phyloP scores from a whole-genome alignment of 495 filamentous ascomycete species.

The Aspergillus leporis region DNA sequence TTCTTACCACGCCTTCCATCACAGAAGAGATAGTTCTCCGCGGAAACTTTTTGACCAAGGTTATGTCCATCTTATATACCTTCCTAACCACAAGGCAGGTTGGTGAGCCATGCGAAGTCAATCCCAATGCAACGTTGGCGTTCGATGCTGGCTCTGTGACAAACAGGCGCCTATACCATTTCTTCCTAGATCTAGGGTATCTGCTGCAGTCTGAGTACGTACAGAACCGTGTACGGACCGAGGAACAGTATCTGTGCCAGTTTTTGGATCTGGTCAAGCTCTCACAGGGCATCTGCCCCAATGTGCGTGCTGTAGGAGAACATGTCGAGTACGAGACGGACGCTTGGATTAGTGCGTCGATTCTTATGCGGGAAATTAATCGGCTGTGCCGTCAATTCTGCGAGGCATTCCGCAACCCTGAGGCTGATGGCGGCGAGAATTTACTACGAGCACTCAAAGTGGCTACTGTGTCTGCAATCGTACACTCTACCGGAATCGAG shows the following conservation, averaged over 20 bases:
- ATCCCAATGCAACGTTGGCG: constrained; percentile 77
- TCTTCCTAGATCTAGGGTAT: constrained; percentile 90
- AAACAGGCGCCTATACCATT: constrained; percentile 93
- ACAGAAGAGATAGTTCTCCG: constrained; percentile 90
- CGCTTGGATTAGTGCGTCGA: constrained; percentile 92
- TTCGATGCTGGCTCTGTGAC: constrained; percentile 92
- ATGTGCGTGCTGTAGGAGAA: constrained; percentile 85
- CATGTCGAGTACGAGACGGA: constrained; percentile 99
- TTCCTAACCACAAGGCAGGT: constrained; percentile 96
- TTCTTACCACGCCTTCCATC: constrained; percentile 94
- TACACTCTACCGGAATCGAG: constrained; percentile 87
- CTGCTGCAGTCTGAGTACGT: constrained; percentile 86
- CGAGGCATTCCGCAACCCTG: constrained; percentile 74
- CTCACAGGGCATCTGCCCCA: constrained; percentile 95
- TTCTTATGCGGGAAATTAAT: constrained; percentile 94
- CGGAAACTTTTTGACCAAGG: constrained; percentile 93
- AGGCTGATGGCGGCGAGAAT: constrained; percentile 56
- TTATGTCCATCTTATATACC: constrained; percentile 95
- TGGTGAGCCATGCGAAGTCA: constrained; percentile 84
- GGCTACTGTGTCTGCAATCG: constrained; percentile 73
- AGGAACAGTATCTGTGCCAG: constrained; percentile 85
- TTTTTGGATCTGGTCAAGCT: constrained; percentile 95
- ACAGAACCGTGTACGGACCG: constrained; percentile 74
- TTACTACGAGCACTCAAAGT: constrained; percentile 72
- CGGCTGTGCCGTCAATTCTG: constrained; percentile 84